Evolutionary conservation across 148 eudicot species (phyloP).

Genomic region (Rheum nobile): DNA sequence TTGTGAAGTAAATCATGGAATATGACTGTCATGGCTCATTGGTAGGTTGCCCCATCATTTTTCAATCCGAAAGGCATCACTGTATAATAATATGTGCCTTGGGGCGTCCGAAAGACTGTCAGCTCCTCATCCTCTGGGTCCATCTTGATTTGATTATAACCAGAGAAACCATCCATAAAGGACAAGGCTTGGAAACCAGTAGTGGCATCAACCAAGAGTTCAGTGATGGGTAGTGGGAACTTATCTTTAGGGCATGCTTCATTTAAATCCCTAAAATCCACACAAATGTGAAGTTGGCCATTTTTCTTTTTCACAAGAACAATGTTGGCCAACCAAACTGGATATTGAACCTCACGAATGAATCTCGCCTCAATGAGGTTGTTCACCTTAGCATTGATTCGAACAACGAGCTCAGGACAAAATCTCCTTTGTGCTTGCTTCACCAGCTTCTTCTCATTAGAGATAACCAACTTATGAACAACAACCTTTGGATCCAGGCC

Average conservation of each 20-base stretch:
- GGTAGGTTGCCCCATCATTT: background rate
- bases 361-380: background rate
- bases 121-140: background rate
- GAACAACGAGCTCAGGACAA: background rate
- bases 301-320: background rate
- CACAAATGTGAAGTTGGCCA: background rate
- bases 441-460: background rate
- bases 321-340: background rate
- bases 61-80: background rate
- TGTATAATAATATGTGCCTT: background rate
- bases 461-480: background rate
- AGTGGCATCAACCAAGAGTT: background rate
- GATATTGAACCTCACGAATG: background rate
- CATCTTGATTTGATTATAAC: background rate
- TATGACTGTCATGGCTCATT: background rate
- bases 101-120: background rate
- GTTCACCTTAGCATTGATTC: background rate
- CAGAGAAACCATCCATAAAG: background rate
- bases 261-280: background rate
- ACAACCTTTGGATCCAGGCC: background rate
- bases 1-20: background rate
- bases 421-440: background rate
- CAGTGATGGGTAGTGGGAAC: background rate
- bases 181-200: background rate
- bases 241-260: background rate